Evolutionary conservation across 106 monocot species (phyloP).

Genomic region (Dendrobium huoshanense): DNA sequence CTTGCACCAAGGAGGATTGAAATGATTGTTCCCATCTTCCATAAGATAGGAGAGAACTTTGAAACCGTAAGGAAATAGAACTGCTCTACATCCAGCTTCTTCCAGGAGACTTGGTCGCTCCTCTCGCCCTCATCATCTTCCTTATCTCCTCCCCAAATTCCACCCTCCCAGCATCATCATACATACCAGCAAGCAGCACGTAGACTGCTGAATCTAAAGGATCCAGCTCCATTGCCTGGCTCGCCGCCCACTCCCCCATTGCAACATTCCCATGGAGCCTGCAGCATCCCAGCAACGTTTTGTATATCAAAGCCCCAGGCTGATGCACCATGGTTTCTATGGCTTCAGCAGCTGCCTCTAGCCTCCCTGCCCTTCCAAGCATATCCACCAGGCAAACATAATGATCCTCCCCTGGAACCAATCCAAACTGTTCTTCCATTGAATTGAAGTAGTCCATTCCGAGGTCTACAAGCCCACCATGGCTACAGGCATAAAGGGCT

Average conservation of each 20-base stretch:
- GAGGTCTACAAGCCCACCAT: slow-evolving; percentile 50
- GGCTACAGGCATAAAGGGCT: slow-evolving; percentile 72
- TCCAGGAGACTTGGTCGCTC: slow-evolving; percentile 41
- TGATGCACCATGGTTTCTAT: slow-evolving; percentile 46
- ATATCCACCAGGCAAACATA: slow-evolving; percentile 74
- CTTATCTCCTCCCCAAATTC: slow-evolving; percentile 35
- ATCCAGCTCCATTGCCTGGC: slow-evolving; percentile 42
- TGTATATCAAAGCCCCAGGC: slow-evolving; percentile 55
- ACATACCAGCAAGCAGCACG: slow-evolving; percentile 44
- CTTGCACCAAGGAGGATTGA: no score
- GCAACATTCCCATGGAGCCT: slow-evolving; percentile 42
- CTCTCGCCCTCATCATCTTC: slow-evolving; percentile 50
- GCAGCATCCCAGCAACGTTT: slow-evolving; percentile 63
- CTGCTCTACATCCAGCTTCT: slow-evolving; percentile 49
- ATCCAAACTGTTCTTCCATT: slow-evolving; percentile 40
- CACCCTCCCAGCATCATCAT: slow-evolving; percentile 55
- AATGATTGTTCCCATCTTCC: no score
- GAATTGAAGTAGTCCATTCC: slow-evolving; percentile 71
- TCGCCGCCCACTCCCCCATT: slow-evolving; percentile 57
- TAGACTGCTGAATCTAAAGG: slow-evolving; percentile 48
- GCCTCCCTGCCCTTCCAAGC: slow-evolving; percentile 66
- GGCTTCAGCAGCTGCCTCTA: slow-evolving; percentile 44
- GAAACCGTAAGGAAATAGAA: not conserved
- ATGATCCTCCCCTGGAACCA: slow-evolving; percentile 48
- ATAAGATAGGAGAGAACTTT: no score